phyloP scores from a whole-genome alignment of 306 rosid species.

The Pyrus pyrifolia region DNA sequence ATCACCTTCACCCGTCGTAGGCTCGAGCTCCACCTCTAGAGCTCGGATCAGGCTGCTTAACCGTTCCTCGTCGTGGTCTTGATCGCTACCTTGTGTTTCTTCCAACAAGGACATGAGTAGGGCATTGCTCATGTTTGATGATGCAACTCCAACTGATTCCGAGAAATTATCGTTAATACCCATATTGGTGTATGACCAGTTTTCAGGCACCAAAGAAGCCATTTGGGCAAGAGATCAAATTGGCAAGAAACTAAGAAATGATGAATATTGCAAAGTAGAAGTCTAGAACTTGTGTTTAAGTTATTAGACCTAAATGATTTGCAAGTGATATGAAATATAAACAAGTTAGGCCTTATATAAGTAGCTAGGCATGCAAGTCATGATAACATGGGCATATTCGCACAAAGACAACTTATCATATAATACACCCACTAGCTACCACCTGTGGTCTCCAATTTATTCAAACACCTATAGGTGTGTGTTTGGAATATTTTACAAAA shows the following conservation, averaged over 20 bases:
- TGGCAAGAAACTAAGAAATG: background rate
- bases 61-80: conserved; percentile 12
- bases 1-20: background rate
- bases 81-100: conserved; percentile 16
- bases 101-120: conserved; percentile 12
- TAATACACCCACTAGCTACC: background rate
- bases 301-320: background rate
- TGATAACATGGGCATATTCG: background rate
- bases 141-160: background rate
- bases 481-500: background rate
- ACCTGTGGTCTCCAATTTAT: background rate
- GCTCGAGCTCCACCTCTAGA: conserved; percentile 6
- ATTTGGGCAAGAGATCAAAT: background rate
- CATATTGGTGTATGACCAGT: conserved; percentile 8
- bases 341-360: background rate
- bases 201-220: conserved; percentile 17
- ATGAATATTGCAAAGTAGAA: background rate
- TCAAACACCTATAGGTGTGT: background rate
- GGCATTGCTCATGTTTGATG: background rate
- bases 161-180: background rate
- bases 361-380: background rate
- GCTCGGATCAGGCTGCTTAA: conserved; percentile 8
- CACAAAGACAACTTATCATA: background rate
- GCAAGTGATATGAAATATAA: background rate
- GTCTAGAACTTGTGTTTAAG: background rate